phyloP scores from a whole-genome alignment of 176 grass and related monocot genomes.

The Coix lacrymajobi region DNA sequence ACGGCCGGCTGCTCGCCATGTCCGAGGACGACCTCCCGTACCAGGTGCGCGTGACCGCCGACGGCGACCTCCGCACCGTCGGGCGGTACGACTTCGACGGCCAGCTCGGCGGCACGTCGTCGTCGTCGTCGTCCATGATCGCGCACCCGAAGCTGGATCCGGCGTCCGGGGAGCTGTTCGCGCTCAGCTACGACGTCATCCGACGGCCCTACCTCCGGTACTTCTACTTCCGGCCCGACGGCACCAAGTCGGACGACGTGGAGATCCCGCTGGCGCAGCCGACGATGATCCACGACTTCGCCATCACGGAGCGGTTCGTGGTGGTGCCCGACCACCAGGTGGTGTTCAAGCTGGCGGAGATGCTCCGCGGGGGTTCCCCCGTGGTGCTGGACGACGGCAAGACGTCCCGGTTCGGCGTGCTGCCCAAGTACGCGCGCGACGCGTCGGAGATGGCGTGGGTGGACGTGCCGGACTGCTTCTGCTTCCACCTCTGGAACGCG shows the following conservation, averaged over 20 bases:
- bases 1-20: slow-evolving; percentile 87
- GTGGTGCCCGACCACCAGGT: slow-evolving; percentile 89
- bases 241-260: slow-evolving; percentile 59
- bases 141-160: slow-evolving; percentile 89
- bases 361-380: slow-evolving; percentile 77
- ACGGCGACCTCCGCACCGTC: slow-evolving; percentile 57
- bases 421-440: slow-evolving; percentile 60
- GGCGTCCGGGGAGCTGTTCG: slow-evolving; percentile 55
- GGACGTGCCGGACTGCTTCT: slow-evolving; percentile 93
- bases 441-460: slow-evolving; percentile 75
- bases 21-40: slow-evolving; percentile 94
- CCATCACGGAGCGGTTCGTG: slow-evolving; percentile 77
- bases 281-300: slow-evolving; percentile 97
- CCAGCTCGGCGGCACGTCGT: slow-evolving; percentile 38
- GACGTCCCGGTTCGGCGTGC: slow-evolving; percentile 67
- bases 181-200: slow-evolving; percentile 87
- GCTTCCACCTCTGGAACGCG: slow-evolving; percentile 98
- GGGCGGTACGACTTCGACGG: slow-evolving; percentile 66
- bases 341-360: slow-evolving; percentile 81
- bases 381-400: slow-evolving; percentile 70
- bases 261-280: slow-evolving; percentile 73
- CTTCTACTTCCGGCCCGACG: slow-evolving; percentile 62
- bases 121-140: slow-evolving; percentile 54
- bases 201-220: slow-evolving; percentile 66
- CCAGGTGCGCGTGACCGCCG: slow-evolving; percentile 49